phyloP scores from a whole-genome alignment of 2,329 filamentous ascomycete species.

The Davidsoniella australis region DNA sequence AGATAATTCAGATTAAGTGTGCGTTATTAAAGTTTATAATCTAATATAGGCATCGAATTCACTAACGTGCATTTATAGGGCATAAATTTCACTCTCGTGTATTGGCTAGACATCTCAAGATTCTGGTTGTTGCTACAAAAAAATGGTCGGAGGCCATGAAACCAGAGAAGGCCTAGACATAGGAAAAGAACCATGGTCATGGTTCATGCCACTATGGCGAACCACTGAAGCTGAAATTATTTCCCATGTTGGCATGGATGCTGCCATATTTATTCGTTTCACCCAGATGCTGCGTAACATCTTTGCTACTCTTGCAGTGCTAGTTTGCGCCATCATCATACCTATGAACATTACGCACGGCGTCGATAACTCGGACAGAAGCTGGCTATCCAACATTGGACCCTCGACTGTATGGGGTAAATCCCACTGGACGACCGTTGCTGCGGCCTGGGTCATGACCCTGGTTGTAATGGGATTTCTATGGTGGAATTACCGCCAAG shows the following conservation, averaged over 20 bases:
- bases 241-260: conserved; percentile 77
- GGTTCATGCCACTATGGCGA: conserved; percentile 61
- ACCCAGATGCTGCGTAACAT: conserved; percentile 84
- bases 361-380: conserved; percentile 10
- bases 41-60: no score
- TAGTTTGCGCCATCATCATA: conserved; percentile 63
- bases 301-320: conserved; percentile 53
- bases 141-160: no score
- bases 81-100: no score
- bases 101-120: no score
- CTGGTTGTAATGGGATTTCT: conserved; percentile 62
- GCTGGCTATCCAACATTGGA: conserved; percentile 43
- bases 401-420: conserved; percentile 35
- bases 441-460: conserved; percentile 50
- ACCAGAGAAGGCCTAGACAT: no score
- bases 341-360: conserved; percentile 51
- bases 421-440: conserved; percentile 41
- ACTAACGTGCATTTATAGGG: no score
- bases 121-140: no score
- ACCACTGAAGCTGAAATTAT: conserved; percentile 65
- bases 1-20: no score
- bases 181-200: conserved; percentile 74
- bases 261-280: conserved; percentile 77
- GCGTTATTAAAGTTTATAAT: no score
- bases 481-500: conserved; percentile 75